Evolutionary conservation across 805 yeast genomes (phyloP), one percentile per base, ranked within the genome.

Genomic region (Saturnispora dispora): DNA sequence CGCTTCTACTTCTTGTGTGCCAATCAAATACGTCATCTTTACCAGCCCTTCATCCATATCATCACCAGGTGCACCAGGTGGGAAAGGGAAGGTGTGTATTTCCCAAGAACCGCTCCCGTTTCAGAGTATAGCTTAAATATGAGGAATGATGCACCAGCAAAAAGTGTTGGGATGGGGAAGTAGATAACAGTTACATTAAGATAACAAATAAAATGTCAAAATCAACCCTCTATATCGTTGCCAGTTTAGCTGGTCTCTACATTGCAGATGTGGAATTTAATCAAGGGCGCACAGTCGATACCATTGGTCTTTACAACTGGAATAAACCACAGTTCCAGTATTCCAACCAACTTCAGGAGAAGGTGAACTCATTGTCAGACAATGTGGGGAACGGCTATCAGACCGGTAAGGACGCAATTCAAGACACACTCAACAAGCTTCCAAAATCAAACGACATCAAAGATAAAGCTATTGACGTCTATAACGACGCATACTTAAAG

Each of bases 401-500:
- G 22, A 18, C 23, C 25, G 41, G 41, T 20, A 35, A 37, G 11
- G 48, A 49, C 15, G 28, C 44, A 3, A 44, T 49, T n/a, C 39
- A 49, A 28, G 52, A 49, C 18, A 44, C 52, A 11, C 32, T 49
- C 7, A 49, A 49, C 30, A 49, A 49, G 22, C 22, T 44, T 3
- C 52, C 52, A 22, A 20, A 45, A 2, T 56, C 53, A 15, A 30
- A 46, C 3, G 57, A 54, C 9, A 48, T 51, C n/a, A 51, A 53
- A 4, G 48, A 49, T 10, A 52, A 52, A 18, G 57, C 57, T 7
- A 40, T 48, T 39, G 43, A 44, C 8, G 52, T 63, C 2, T 67
- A 65, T 43, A 59, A 58, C 18, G 55, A 57, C 13, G 69, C 71
- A 1, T 43, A 53, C 42, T 49, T 52, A 18, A 57, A 59, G n/a